These are phyloP conservation scores for Trichoderma afroharzianum DNA, from an alignment of 2,329 filamentous ascomycete genomes.

Conservation along the genomic window DNA sequence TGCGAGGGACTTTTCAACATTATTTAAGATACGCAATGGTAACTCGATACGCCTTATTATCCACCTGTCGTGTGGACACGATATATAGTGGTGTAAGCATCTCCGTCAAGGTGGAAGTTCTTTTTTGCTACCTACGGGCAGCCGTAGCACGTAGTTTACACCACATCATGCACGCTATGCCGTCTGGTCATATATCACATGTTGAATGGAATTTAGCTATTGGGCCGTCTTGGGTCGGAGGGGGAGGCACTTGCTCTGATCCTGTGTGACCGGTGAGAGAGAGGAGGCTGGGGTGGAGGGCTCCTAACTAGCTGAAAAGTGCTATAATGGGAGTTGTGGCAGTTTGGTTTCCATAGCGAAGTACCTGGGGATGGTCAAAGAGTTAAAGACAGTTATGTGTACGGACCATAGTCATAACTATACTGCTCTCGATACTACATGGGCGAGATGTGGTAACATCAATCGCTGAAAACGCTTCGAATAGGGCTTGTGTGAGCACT, in stretches of 20 bases:
- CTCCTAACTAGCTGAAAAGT: background rate
- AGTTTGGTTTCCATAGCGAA: background rate
- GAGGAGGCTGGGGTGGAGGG: background rate
- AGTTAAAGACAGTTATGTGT: background rate
- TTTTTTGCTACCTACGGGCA: background rate
- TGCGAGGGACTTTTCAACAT: background rate
- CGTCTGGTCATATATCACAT: background rate
- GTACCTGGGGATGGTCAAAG: background rate
- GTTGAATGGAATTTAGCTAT: background rate
- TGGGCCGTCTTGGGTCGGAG: background rate
- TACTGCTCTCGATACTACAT: background rate
- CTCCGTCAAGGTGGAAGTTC: background rate
- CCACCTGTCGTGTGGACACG: background rate
- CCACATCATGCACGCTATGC: background rate
- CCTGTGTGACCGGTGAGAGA: conserved; percentile 1
- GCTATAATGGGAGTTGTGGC: background rate
- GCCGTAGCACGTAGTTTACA: background rate
- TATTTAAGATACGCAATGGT: background rate
- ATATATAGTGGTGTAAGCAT: background rate
- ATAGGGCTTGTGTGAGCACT: background rate
- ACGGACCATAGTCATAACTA: background rate
- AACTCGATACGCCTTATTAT: background rate
- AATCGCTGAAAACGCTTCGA: background rate
- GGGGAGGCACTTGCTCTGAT: background rate
- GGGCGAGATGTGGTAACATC: no score